Percentiles rank a stretch among this genome's conserved stretches.
phyloP scores from a whole-genome alignment of 805 yeast genomes.

The Ogataea thermomethanolica region DNA sequence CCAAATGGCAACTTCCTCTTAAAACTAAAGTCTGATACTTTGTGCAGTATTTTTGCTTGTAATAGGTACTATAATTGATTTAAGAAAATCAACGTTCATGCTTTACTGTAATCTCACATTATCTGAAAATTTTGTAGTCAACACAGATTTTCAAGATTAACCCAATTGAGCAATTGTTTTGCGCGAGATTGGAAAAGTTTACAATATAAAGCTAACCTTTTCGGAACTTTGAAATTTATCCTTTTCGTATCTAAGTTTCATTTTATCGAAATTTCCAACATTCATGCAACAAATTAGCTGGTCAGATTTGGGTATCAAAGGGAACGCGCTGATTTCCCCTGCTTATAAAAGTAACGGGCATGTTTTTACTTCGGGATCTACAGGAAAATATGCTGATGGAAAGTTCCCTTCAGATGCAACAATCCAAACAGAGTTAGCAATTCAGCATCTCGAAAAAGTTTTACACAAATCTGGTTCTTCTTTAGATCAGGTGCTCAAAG shows the following conservation, averaged over 20 bases:
- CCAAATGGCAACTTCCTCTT: conserved; percentile 1
- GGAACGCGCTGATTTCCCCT: conserved; percentile 36
- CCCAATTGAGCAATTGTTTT: too few species aligned
- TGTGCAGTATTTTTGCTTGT: too few species aligned
- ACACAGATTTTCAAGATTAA: too few species aligned
- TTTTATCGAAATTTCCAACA: background rate
- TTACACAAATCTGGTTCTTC: conserved; percentile 45
- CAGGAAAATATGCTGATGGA: conserved; percentile 37
- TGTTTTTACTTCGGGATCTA: conserved; percentile 48
- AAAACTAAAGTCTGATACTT: too few species aligned
- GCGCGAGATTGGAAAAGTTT: too few species aligned
- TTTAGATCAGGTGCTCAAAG: conserved; percentile 45
- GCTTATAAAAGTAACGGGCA: conserved; percentile 39
- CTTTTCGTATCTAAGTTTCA: too few species aligned
- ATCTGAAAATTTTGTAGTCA: too few species aligned
- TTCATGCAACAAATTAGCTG: conserved; percentile 21
- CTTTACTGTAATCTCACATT: too few species aligned
- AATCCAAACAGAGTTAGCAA: conserved; percentile 44
- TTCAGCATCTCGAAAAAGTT: conserved; percentile 40
- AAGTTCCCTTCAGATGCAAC: conserved; percentile 36
- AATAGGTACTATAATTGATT: too few species aligned
- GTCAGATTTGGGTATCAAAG: conserved; percentile 31
- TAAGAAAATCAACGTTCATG: too few species aligned
- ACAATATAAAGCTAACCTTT: too few species aligned
- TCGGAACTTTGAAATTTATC: too few species aligned